These are phyloP conservation scores for Lathyrus tuberosus DNA, from an alignment of 306 rosid species.

Conservation along the genomic window DNA sequence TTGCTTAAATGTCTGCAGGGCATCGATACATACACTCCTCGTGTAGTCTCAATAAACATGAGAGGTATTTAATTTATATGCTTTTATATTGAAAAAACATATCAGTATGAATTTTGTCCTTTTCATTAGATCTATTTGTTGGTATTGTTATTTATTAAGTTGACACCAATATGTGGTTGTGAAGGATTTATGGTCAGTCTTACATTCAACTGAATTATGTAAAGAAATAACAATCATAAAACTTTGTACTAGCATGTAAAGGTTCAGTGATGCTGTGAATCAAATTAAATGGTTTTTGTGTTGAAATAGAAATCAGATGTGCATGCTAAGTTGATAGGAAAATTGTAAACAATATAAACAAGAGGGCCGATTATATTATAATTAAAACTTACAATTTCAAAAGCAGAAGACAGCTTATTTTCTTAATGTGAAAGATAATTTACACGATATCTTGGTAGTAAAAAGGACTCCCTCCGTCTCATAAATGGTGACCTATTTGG, in stretches of 20 bases:
- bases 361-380: conserved; percentile 17
- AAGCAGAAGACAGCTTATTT: conserved; percentile 20
- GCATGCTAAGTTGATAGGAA: neutral
- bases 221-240: conserved; percentile 1
- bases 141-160: conserved; percentile 13
- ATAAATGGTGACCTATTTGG: too few species aligned
- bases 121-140: conserved; percentile 27
- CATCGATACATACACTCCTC: conserved; percentile 71
- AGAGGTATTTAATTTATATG: conserved; percentile 59
- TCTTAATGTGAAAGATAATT: neutral
- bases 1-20: conserved; percentile 64
- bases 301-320: neutral
- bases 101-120: conserved; percentile 21
- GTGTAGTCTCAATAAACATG: conserved; percentile 75
- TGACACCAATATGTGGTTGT: neutral
- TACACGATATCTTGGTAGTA: conserved; percentile 2
- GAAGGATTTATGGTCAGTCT: conserved; percentile 9
- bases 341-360: neutral
- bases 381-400: neutral
- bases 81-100: conserved; percentile 6
- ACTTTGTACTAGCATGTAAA: too few species aligned
- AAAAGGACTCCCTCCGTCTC: neutral
- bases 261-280: conserved; percentile 20
- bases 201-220: conserved; percentile 25
- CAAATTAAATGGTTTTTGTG: neutral